Conservation (phyloP, 2,329 filamentous ascomycete species). For the Teratosphaeria viscida region DNA sequence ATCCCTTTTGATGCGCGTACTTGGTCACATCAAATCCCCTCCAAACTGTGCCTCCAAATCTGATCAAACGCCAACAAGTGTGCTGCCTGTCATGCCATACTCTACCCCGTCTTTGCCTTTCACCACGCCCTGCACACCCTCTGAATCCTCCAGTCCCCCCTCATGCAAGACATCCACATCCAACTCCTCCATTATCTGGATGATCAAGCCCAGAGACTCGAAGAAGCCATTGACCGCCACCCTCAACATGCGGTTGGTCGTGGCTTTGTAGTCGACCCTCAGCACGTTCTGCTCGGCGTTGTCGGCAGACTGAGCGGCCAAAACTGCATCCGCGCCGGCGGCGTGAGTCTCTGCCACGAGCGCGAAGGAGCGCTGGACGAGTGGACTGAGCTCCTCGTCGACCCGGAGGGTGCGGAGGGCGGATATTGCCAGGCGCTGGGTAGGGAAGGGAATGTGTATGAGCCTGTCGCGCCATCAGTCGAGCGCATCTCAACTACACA, state of each 20-base stretch:
- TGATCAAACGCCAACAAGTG: constrained; percentile 1
- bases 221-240: constrained; percentile 96
- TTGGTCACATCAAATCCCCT: neutral
- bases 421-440: constrained; percentile 62
- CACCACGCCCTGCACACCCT: constrained; percentile 31
- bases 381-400: constrained; percentile 77
- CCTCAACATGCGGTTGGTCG: constrained; percentile 91
- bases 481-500: neutral
- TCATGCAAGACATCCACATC: constrained; percentile 68
- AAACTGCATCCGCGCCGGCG: neutral
- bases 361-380: constrained; percentile 63
- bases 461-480: constrained; percentile 38
- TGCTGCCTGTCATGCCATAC: constrained; percentile 25
- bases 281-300: constrained; percentile 39
- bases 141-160: constrained; percentile 29
- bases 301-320: neutral
- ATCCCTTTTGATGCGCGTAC: neutral
- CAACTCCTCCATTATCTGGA: constrained; percentile 83
- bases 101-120: constrained; percentile 25
- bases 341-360: constrained; percentile 25
- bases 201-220: constrained; percentile 72
- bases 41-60: neutral
- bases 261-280: constrained; percentile 68
- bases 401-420: constrained; percentile 69
- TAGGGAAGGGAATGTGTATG: constrained; percentile 72